Percentiles rank a stretch among this genome's conserved stretches.
Evolutionary conservation across 371 early-diverging fungal species (phyloP).

Genomic region (Rhizopus microsporus): DNA sequence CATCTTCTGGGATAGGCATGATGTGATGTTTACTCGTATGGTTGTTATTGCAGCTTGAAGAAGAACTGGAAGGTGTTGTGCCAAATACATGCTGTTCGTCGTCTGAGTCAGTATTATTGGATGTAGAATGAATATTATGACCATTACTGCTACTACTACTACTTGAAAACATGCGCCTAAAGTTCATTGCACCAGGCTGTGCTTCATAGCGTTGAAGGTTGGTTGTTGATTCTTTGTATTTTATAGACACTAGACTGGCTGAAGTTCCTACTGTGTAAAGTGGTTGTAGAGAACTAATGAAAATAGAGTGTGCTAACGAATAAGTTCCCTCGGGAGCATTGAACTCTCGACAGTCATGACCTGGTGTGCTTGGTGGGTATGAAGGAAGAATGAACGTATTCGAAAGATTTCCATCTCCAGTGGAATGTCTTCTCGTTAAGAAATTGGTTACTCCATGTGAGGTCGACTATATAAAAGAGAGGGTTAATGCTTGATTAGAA

Average conservation of each 20-base stretch:
- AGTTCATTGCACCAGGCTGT: slow-evolving; percentile 43
- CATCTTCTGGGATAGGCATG: slow-evolving; percentile 23
- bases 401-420: slow-evolving; percentile 26
- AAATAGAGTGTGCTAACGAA: slow-evolving; percentile 50
- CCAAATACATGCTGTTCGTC: slow-evolving; percentile 24
- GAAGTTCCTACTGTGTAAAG: slow-evolving; percentile 54
- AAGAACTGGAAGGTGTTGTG: slow-evolving; percentile 32
- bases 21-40: slow-evolving; percentile 9
- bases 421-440: slow-evolving; percentile 39
- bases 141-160: neutral
- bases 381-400: slow-evolving; percentile 26
- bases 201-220: slow-evolving; percentile 45
- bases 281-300: slow-evolving; percentile 51
- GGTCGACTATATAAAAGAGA: slow-evolving; percentile 19
- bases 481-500: neutral
- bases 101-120: slow-evolving; percentile 18
- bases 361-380: slow-evolving; percentile 41
- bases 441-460: slow-evolving; percentile 30
- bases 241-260: slow-evolving; percentile 60
- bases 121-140: slow-evolving; percentile 1
- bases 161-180: slow-evolving; percentile 27
- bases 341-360: slow-evolving; percentile 43
- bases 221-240: slow-evolving; percentile 53
- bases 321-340: slow-evolving; percentile 60
- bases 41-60: slow-evolving; percentile 24